phyloP scores from a whole-genome alignment of 129 eudicot species.

The Lonicera japonica region DNA sequence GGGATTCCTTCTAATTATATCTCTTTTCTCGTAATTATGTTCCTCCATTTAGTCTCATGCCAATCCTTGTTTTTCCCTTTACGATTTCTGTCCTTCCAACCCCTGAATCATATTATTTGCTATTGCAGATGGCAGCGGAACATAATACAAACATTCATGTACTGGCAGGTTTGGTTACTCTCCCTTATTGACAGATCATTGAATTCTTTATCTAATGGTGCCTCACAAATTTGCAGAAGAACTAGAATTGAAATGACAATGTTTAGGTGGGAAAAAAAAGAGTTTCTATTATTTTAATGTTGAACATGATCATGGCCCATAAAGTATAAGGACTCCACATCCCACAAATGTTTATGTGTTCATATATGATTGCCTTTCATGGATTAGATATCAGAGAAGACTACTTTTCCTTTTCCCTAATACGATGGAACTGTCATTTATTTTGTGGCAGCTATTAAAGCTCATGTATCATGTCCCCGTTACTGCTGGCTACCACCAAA shows the following conservation, averaged over 20 bases:
- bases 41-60: not conserved
- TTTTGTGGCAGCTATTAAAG: conserved; percentile 66
- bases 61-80: not conserved
- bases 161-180: conserved; percentile 82
- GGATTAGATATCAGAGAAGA: too few species aligned
- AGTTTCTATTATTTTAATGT: too few species aligned
- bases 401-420: too few species aligned
- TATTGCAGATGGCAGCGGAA: conserved; percentile 92
- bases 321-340: too few species aligned
- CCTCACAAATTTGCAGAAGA: too few species aligned
- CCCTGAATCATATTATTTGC: conserved; percentile 1
- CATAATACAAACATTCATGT: conserved; percentile 84
- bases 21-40: conserved; percentile 63
- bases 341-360: too few species aligned
- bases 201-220: too few species aligned
- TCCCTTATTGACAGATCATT: not conserved
- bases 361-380: too few species aligned
- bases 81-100: not conserved
- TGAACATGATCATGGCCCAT: too few species aligned
- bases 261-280: too few species aligned
- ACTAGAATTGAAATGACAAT: too few species aligned
- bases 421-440: not conserved
- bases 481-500: conserved; percentile 82
- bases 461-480: conserved; percentile 96
- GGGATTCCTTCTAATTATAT: conserved; percentile 73